Evolutionary conservation across 257 asterid species (phyloP).

Genomic region (Fraxinus anomala): DNA sequence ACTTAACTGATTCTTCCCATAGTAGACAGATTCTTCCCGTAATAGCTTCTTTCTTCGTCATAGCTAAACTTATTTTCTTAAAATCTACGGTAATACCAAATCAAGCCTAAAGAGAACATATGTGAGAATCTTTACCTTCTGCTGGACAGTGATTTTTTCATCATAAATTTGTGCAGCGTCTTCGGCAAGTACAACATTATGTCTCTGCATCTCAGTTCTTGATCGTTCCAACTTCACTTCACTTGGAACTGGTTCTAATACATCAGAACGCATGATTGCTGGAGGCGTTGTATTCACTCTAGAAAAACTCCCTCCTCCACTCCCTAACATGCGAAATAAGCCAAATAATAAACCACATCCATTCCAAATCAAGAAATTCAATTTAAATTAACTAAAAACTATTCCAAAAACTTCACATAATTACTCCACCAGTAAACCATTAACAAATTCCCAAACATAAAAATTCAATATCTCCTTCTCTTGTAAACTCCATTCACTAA

Average conservation of each 20-base stretch:
- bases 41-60: not conserved
- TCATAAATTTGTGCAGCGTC: slow-evolving; percentile 87
- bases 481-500: slow-evolving; percentile 22
- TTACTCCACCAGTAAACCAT: not conserved
- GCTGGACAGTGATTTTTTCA: slow-evolving; percentile 62
- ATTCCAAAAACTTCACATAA: slow-evolving; percentile 4
- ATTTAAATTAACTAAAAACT: slow-evolving; percentile 11
- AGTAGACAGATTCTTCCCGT: not conserved
- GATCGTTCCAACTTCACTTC: slow-evolving; percentile 52
- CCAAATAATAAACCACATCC: slow-evolving; percentile 13
- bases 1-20: not conserved
- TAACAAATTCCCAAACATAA: not conserved
- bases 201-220: slow-evolving; percentile 65
- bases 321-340: slow-evolving; percentile 43
- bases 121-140: slow-evolving; percentile 58
- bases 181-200: slow-evolving; percentile 47
- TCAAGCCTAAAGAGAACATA: not conserved
- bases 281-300: slow-evolving; percentile 51
- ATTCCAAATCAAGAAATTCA: slow-evolving; percentile 13
- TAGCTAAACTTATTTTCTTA: not conserved
- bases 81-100: not conserved
- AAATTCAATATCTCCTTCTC: not conserved
- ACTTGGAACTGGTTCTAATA: slow-evolving; percentile 39
- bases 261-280: slow-evolving; percentile 48
- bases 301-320: slow-evolving; percentile 40